Evolutionary conservation across 2,329 filamentous ascomycete species (phyloP), one percentile per base, ranked within the genome.

Genomic region (Acrocalymma vagum): DNA sequence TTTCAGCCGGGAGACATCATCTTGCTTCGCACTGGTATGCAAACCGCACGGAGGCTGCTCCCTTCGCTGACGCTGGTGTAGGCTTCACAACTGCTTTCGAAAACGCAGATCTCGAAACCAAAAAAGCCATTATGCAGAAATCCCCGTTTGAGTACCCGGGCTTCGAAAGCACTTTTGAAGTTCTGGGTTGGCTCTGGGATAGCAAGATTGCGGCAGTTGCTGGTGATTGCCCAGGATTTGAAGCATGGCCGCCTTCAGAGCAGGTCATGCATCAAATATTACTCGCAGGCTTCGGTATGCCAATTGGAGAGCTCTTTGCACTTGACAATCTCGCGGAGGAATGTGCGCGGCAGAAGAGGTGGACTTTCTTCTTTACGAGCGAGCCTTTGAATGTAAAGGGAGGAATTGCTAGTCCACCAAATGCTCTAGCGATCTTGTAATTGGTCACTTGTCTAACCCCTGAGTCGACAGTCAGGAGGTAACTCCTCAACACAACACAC

Each of bases 291-390:
- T 73, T 72, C 18, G 74, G 74, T 0, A 68, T 73, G 62, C 66
- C 67, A 2, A 73, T 78, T 34, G 74, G 74, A 2, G 75, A 77
- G 43, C 53, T 77, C 23, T 77, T 73, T 69, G 70, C 73, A 54
- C 47, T 77, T 10, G 70, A 76, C 38, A 60, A 48, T 1, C 45
- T 77, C 30, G 59, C 60, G 1, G 61, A 70, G 48, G 55, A 63
- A 25, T 75, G 72, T 45, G 48, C 58, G 45, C 63, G 54, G 49
- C 41, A 63, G 42, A 47, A 58, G 11, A 46, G 69, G 29, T 76
- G 70, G 53, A 65, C 56, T 1, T 77, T 77, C 45, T 62, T 77
- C 40, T 50, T 77, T 28, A 73, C 72, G 7, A 72, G 67, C 35
- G 58, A 59, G 17, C 72, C 73, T 7, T 45, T 77, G 49, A 75